These are phyloP conservation scores for Anthostomella pinea DNA, from an alignment of 2,329 filamentous ascomycete genomes.

Conservation along the genomic window DNA sequence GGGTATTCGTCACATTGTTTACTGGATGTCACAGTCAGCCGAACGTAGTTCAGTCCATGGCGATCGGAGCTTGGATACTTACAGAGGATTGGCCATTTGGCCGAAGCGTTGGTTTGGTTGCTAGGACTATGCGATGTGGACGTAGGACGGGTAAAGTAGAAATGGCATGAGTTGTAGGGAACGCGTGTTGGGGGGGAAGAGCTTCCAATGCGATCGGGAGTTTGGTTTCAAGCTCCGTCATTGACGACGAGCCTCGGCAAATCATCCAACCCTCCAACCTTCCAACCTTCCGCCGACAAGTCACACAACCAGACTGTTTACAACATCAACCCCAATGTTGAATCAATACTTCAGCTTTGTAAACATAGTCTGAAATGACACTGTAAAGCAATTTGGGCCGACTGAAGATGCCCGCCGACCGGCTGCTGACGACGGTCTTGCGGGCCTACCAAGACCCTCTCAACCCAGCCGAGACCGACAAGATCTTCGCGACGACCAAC, in stretches of 20 bases:
- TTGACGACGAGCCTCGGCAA: constrained; percentile 28
- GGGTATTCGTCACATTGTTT: constrained; percentile 32
- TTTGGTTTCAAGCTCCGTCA: too few species aligned
- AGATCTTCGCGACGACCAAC: constrained; percentile 63
- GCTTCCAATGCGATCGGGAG: too few species aligned
- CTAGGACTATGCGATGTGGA: constrained; percentile 4
- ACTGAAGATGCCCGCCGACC: constrained; percentile 60
- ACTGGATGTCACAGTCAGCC: constrained; percentile 13
- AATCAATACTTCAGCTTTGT: too few species aligned
- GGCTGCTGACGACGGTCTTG: constrained; percentile 64
- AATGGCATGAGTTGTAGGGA: too few species aligned
- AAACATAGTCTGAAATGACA: neutral
- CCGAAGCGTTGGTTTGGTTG: constrained; percentile 7
- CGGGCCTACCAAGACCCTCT: constrained; percentile 55
- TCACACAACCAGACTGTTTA: too few species aligned
- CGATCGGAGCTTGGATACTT: constrained; percentile 4
- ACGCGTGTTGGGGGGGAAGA: too few species aligned
- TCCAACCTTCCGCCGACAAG: too few species aligned
- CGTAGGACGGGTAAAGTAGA: neutral
- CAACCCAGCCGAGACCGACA: constrained; percentile 49
- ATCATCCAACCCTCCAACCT: neutral
- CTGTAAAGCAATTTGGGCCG: too few species aligned
- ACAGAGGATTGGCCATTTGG: constrained; percentile 24
- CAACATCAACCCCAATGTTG: too few species aligned
- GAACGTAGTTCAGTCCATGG: neutral